These are phyloP conservation scores for Herpetospermum pedunculosum DNA, from an alignment of 306 rosid genomes.

Conservation along the genomic window DNA sequence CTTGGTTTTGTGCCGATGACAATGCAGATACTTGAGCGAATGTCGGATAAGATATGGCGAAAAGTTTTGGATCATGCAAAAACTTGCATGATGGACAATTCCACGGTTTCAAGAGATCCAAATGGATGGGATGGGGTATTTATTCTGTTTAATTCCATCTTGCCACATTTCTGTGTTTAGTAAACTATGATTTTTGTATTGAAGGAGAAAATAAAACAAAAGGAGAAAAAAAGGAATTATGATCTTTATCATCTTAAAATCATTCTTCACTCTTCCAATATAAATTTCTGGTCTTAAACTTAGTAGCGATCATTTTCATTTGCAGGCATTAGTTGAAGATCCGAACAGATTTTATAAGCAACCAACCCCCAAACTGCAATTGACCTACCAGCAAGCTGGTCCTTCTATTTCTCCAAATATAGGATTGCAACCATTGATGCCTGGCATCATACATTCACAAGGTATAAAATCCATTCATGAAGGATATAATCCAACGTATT, in stretches of 20 bases:
- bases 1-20: not conserved
- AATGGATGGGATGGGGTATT: constrained; percentile 2
- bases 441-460: constrained; percentile 13
- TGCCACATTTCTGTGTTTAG: not conserved
- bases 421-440: constrained; percentile 7
- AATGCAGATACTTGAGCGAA: constrained; percentile 32
- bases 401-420: constrained; percentile 11
- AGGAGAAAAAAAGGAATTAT: not conserved
- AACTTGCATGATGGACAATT: constrained; percentile 25
- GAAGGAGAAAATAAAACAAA: not conserved
- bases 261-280: not conserved
- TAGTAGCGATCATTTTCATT: not conserved
- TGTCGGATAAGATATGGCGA: constrained; percentile 27
- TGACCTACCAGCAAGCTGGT: constrained; percentile 4
- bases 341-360: not conserved
- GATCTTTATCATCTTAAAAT: not conserved
- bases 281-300: not conserved
- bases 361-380: not conserved
- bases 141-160: constrained; percentile 2
- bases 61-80: constrained; percentile 39
- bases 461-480: constrained; percentile 15
- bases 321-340: constrained; percentile 3
- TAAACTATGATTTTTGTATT: not conserved
- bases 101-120: not conserved
- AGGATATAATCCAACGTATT: not conserved